These are phyloP conservation scores for Sarocladium strictum DNA, from an alignment of 2,329 filamentous ascomycete species.

Conservation along the genomic window DNA sequence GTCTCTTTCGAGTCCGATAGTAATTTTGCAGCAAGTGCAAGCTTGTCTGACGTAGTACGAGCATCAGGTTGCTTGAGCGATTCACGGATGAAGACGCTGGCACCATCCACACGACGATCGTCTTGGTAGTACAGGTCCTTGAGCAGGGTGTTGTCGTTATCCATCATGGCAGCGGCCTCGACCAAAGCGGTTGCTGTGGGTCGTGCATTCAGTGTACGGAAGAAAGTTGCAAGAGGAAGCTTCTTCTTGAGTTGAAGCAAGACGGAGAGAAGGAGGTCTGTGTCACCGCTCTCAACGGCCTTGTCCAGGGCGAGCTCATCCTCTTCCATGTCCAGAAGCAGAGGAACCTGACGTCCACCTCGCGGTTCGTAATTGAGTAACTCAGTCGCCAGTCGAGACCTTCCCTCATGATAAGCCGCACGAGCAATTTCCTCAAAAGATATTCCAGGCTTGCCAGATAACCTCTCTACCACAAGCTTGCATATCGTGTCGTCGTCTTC, in stretches of 20 bases:
- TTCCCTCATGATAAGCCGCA: slow-evolving; percentile 89
- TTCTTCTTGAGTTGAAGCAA: slow-evolving; percentile 85
- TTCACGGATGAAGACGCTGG: slow-evolving; percentile 80
- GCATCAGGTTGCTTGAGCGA: slow-evolving; percentile 68
- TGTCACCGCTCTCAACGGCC: slow-evolving; percentile 91
- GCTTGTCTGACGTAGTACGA: slow-evolving; percentile 71
- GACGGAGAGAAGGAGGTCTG: slow-evolving; percentile 86
- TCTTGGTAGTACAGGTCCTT: slow-evolving; percentile 98
- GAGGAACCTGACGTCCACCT: slow-evolving; percentile 90
- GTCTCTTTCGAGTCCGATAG: slow-evolving; percentile 79
- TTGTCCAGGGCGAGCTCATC: slow-evolving; percentile 94
- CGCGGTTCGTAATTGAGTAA: slow-evolving; percentile 90
- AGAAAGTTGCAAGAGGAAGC: slow-evolving; percentile 83
- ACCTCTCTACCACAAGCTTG: slow-evolving; percentile 75
- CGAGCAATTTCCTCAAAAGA: slow-evolving; percentile 93
- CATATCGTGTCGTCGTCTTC: slow-evolving; percentile 88
- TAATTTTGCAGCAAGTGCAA: slow-evolving; percentile 78
- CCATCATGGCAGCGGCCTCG: slow-evolving; percentile 67
- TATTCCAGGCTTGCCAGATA: slow-evolving; percentile 83
- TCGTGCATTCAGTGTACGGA: slow-evolving; percentile 80
- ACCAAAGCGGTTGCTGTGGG: slow-evolving; percentile 85
- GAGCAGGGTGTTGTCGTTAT: slow-evolving; percentile 70
- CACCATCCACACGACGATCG: slow-evolving; percentile 81
- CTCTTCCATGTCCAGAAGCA: slow-evolving; percentile 91
- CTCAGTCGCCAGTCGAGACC: slow-evolving; percentile 80